Evolutionary conservation across 2,329 filamentous ascomycete species (phyloP).

Genomic region (Clonostachys sp.): DNA sequence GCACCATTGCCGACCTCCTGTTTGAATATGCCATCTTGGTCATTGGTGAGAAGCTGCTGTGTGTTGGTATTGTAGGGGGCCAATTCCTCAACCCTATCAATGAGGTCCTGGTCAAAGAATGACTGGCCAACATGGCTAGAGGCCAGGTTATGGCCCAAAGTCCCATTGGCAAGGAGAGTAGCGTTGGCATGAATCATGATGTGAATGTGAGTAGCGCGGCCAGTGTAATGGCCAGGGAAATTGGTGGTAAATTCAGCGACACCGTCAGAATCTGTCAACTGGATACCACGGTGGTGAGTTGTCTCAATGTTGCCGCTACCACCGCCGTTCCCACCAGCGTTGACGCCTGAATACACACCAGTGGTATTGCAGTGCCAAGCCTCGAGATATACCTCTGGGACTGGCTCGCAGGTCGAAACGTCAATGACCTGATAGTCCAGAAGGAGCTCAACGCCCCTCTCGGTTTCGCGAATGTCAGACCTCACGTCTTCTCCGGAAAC

Average conservation of each 20-base stretch:
- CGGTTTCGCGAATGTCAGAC: constrained; percentile 24
- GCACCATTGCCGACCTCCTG: constrained; percentile 32
- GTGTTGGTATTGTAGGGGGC: constrained; percentile 42
- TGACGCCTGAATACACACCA: constrained; percentile 35
- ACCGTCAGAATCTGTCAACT: constrained; percentile 31
- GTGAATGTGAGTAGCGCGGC: constrained; percentile 43
- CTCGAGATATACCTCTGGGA: constrained; percentile 31
- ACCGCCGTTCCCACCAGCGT: constrained; percentile 31
- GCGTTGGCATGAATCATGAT: constrained; percentile 29
- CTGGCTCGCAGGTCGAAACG: constrained; percentile 30
- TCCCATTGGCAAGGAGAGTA: constrained; percentile 21
- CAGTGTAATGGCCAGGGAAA: constrained; percentile 37
- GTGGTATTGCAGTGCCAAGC: constrained; percentile 39
- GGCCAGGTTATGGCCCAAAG: constrained; percentile 22
- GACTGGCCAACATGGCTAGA: constrained; percentile 60
- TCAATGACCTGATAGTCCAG: constrained; percentile 37
- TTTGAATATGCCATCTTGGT: constrained; percentile 41
- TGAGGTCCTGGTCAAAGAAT: constrained; percentile 57
- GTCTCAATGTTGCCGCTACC: constrained; percentile 28
- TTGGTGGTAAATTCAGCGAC: constrained; percentile 35
- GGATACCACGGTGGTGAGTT: constrained; percentile 27
- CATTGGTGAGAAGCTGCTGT: constrained; percentile 42
- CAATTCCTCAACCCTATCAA: constrained; percentile 40
- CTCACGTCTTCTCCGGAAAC: no score
- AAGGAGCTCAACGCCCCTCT: constrained; percentile 30